Percentiles rank a stretch among this genome's conserved stretches.
Evolutionary conservation across 2,329 filamentous ascomycete genomes (phyloP).

Genomic region (Pseudocercospora fuligena): DNA sequence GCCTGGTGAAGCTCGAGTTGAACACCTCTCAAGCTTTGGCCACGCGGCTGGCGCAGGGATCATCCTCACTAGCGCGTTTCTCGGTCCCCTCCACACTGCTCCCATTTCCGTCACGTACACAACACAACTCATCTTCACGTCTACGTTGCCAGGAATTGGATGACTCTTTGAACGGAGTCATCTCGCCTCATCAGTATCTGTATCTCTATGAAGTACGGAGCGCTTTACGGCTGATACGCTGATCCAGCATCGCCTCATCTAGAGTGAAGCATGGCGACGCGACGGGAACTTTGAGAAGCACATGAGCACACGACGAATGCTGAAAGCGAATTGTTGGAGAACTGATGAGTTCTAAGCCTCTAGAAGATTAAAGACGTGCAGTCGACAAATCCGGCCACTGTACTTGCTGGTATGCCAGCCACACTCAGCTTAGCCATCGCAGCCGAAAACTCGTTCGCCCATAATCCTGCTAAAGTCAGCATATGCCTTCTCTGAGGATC

Average conservation of each 20-base stretch:
- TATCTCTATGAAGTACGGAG: not conserved
- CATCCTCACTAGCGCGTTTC: not conserved
- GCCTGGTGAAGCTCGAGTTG: not conserved
- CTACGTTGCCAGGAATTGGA: too few relatives aligned
- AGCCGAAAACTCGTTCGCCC: constrained; percentile 24
- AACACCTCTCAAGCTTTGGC: not conserved
- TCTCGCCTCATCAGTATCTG: too few relatives aligned
- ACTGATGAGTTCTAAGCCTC: not conserved
- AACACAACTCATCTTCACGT: too few relatives aligned
- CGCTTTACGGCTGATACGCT: not conserved
- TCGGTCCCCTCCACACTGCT: not conserved
- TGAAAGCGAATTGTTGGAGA: too few relatives aligned
- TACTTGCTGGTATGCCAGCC: constrained; percentile 28
- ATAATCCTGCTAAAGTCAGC: constrained; percentile 9
- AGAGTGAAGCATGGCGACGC: not conserved
- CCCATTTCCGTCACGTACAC: too few relatives aligned
- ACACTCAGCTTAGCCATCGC: constrained; percentile 32
- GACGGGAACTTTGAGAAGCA: too few relatives aligned
- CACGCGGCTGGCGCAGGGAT: not conserved
- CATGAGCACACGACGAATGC: too few relatives aligned
- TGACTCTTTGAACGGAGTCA: too few relatives aligned
- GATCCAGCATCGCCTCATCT: not conserved
- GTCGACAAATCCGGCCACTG: constrained; percentile 24
- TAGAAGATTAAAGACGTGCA: constrained; percentile 23
- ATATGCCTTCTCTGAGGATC: not conserved